A percentile compares a stretch with the other conserved stretches of the same genome.
Evolutionary conservation across 805 yeast genomes (phyloP).

Genomic region (Diddensiella caesifluorescens): DNA sequence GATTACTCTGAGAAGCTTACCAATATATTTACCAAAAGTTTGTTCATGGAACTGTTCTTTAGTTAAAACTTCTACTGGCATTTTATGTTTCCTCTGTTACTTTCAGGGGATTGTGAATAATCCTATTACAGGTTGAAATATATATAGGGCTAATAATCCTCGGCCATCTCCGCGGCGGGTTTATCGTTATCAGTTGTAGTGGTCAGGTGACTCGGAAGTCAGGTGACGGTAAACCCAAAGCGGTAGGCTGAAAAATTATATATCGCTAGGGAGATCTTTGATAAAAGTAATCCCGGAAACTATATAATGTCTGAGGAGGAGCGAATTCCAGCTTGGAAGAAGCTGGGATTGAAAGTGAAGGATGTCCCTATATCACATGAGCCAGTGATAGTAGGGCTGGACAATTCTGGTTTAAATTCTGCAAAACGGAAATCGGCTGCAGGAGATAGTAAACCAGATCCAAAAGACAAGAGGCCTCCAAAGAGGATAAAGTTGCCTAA

Average conservation of each 20-base stretch:
- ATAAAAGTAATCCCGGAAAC: too few relatives aligned
- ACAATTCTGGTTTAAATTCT: constrained; percentile 26
- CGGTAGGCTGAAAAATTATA: too few relatives aligned
- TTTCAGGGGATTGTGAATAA: too few relatives aligned
- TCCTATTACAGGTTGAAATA: too few relatives aligned
- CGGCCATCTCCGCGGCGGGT: too few relatives aligned
- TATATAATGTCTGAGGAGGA: constrained; percentile 14
- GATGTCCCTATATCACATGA: constrained; percentile 30
- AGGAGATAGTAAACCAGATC: constrained; percentile 5
- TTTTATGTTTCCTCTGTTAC: neutral
- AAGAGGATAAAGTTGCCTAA: constrained; percentile 68
- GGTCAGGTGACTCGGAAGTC: too few relatives aligned
- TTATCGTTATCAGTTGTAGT: too few relatives aligned
- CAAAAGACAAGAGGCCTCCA: constrained; percentile 49
- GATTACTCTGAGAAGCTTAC: constrained; percentile 5
- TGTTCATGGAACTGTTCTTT: constrained; percentile 6
- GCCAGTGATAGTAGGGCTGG: constrained; percentile 31
- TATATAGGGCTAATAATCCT: too few relatives aligned
- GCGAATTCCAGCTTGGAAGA: constrained; percentile 76
- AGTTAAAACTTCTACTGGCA: neutral
- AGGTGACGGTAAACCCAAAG: too few relatives aligned
- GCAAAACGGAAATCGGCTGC: constrained; percentile 24
- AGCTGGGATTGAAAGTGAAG: constrained; percentile 62
- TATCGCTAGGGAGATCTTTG: neutral
- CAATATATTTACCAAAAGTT: constrained; percentile 6